phyloP scores from a whole-genome alignment of 1,284 basidiomycete species.

The Heterobasidion occidentale region DNA sequence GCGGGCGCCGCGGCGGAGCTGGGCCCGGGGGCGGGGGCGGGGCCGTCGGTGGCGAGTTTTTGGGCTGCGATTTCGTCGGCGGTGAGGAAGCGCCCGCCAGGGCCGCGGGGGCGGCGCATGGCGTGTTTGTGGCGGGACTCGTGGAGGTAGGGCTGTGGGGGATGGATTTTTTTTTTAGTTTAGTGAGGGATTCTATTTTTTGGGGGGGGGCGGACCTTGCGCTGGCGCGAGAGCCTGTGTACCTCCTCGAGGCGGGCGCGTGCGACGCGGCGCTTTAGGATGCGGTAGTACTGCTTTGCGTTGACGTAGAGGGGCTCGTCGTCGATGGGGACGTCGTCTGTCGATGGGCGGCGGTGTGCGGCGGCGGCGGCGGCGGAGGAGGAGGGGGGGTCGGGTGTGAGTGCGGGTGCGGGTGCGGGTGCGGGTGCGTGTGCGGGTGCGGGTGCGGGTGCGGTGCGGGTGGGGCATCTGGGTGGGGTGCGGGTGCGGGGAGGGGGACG shows the following conservation, averaged over 20 bases:
- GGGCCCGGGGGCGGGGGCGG: conserved; percentile 8
- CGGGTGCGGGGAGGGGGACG: background rate
- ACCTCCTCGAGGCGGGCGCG: conserved; percentile 87
- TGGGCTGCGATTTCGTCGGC: conserved; percentile 87
- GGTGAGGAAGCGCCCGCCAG: conserved; percentile 94
- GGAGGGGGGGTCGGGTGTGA: conserved; percentile 6
- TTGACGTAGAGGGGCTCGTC: conserved; percentile 97
- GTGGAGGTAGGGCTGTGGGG: conserved; percentile 83
- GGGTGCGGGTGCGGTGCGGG: background rate
- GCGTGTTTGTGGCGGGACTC: conserved; percentile 98
- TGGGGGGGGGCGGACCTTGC: conserved; percentile 57
- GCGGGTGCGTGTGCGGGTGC: conserved; percentile 1
- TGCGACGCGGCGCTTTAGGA: conserved; percentile 86
- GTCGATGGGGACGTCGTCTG: conserved; percentile 44
- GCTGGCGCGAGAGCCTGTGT: conserved; percentile 81
- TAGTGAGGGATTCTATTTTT: too few species aligned
- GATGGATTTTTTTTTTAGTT: background rate
- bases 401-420: conserved; percentile 3
- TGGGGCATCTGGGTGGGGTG: too few species aligned
- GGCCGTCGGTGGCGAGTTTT: conserved; percentile 33
- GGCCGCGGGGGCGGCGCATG: conserved; percentile 92
- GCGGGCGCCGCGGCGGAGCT: conserved; percentile 1
- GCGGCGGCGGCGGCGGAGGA: conserved; percentile 15
- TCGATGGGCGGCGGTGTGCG: conserved; percentile 1
- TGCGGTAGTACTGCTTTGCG: conserved; percentile 95